Conservation (phyloP, 768 basidiomycete species). For the Tremella yokohamensis region DNA sequence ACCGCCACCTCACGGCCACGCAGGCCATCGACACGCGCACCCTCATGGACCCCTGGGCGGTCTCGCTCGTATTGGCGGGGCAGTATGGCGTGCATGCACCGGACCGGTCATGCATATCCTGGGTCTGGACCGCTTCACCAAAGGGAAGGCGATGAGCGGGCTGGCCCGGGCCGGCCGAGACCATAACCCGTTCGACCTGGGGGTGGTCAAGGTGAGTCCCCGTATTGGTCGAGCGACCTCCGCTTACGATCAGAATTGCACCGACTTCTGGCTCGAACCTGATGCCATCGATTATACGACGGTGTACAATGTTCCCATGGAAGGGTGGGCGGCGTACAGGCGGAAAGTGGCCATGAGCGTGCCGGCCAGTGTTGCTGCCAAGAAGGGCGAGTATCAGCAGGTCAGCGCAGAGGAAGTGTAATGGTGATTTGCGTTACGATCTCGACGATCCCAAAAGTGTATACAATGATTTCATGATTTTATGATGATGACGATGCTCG, state of each 20-base stretch:
- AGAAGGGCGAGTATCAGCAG: constrained; percentile 26
- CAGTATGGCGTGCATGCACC: constrained; percentile 15
- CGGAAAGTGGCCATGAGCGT: constrained; percentile 22
- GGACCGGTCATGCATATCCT: constrained; percentile 75
- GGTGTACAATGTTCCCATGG: constrained; percentile 81
- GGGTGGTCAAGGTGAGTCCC: constrained; percentile 53
- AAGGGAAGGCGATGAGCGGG: constrained; percentile 81
- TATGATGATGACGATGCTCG: neutral
- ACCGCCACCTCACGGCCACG: constrained; percentile 36
- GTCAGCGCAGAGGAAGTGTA: constrained; percentile 29
- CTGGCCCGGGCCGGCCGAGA: constrained; percentile 71
- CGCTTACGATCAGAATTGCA: constrained; percentile 50
- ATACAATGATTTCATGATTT: neutral
- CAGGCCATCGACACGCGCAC: constrained; percentile 26
- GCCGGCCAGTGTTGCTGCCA: constrained; percentile 1
- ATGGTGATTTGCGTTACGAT: neutral
- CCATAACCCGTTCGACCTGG: constrained; percentile 88
- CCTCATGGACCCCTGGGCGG: constrained; percentile 13
- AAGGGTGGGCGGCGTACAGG: constrained; percentile 57
- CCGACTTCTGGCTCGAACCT: constrained; percentile 90
- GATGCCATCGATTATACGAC: constrained; percentile 82
- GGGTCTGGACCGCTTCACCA: constrained; percentile 90
- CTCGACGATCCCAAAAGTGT: neutral
- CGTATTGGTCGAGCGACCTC: neutral
- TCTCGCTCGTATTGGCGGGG: constrained; percentile 4